Evolutionary conservation across 192 early-diverging fungal genomes (phyloP), one percentile per base, ranked within the genome.

Genomic region (Linnemannia exigua): DNA sequence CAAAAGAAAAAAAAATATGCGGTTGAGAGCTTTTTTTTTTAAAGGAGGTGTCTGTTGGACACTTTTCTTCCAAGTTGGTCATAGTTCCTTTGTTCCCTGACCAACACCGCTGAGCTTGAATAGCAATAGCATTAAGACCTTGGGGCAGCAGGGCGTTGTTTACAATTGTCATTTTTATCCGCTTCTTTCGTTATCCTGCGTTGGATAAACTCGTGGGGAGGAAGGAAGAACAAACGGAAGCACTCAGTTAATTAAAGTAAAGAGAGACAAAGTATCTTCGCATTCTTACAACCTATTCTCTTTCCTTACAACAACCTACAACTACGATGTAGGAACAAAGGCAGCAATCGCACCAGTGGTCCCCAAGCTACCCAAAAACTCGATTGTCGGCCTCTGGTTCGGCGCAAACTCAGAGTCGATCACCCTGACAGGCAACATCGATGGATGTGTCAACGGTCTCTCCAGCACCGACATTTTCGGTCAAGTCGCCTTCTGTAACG

Each of bases 401-500:
- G 81, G 81, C 3, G 76, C 75, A 70, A 83, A 83, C 28, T 58
- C 81, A 5, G 2, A 77, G 3, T 83, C 81, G 2, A 20, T 83
- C 41, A 83, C 81, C 2, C 76, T 83, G 25, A 68, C 70, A 0
- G 81, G 70, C 15, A 70, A 83, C 50, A 74, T 83, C 71, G 31
- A 25, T 16, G 9, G 20, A 22, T 83, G 81, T 25, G 63, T 69
- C 25, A 83, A 83, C 70, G 81, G 81, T 20, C 71, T 83, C 25
- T 83, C 81, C 1, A 68, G 61, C 48, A 83, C 41, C 1, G 75
- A 83, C n/a, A 58, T 77, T 20, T 83, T 83, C 58, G 50, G 81
- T 28, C 81, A 83, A 38, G 71, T 83, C 19, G 81, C 81, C 11
- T 83, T 74, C 38, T 83, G 81, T 35, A 67, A 74, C 41, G 71